phyloP scores from a whole-genome alignment of 2,329 filamentous ascomycete genomes.

The Fusarium sp. region DNA sequence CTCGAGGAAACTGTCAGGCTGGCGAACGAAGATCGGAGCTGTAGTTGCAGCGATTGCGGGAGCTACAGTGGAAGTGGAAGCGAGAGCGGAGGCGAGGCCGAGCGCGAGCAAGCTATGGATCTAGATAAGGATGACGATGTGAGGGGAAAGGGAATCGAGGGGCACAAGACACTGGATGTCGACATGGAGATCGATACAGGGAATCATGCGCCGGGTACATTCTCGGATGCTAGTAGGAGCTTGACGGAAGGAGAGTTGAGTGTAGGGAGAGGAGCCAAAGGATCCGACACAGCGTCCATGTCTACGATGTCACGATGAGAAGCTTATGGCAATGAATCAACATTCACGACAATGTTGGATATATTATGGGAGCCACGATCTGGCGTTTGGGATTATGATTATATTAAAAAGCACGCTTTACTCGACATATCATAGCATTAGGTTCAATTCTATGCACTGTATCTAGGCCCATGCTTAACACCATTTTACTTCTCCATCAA shows the following conservation, averaged over 20 bases:
- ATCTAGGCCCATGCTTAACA: constrained; percentile 3
- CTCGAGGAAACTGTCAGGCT: constrained; percentile 73
- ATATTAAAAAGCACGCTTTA: constrained; percentile 5
- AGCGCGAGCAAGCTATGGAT: constrained; percentile 38
- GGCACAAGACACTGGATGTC: constrained; percentile 28
- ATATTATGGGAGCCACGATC: constrained; percentile 9
- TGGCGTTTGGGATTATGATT: constrained; percentile 1
- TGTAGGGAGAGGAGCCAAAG: constrained; percentile 50
- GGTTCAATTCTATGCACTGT: constrained; percentile 10
- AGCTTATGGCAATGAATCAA: neutral
- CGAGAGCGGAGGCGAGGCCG: constrained; percentile 33
- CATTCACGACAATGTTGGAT: constrained; percentile 1
- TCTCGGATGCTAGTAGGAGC: constrained; percentile 55
- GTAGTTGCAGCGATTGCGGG: constrained; percentile 56
- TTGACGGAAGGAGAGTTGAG: constrained; percentile 54
- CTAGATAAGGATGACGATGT: constrained; percentile 23
- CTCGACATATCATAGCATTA: constrained; percentile 3
- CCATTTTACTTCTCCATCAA: constrained; percentile 1
- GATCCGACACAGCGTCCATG: constrained; percentile 55
- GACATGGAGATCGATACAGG: constrained; percentile 43
- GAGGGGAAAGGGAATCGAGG: constrained; percentile 22
- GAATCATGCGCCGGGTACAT: constrained; percentile 43
- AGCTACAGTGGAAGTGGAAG: constrained; percentile 48
- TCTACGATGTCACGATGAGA: constrained; percentile 49
- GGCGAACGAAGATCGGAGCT: constrained; percentile 56